A percentile compares a stretch with the other conserved stretches of the same genome.
phyloP scores from a whole-genome alignment of 31 red algal genomes.

The Bonnemaisonia californica region DNA sequence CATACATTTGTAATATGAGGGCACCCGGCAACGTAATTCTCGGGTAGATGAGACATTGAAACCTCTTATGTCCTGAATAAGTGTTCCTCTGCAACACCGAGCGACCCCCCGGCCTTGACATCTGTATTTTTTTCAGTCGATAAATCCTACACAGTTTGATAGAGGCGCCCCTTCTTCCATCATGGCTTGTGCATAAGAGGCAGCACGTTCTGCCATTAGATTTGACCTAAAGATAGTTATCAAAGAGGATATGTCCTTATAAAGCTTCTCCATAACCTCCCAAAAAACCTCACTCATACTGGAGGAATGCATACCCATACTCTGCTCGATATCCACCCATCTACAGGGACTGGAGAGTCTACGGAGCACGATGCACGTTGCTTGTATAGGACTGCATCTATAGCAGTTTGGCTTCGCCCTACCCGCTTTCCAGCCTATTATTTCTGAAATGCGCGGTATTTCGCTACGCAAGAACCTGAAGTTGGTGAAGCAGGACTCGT shows the following conservation, averaged over 20 bases:
- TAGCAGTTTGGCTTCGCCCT: neutral
- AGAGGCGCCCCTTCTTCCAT: neutral
- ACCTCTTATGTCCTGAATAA: constrained; percentile 27
- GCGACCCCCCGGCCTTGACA: constrained; percentile 23
- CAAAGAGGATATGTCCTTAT: neutral
- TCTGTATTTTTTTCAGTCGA: constrained; percentile 39
- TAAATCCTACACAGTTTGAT: constrained; percentile 25
- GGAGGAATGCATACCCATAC: constrained; percentile 17
- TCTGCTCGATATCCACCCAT: neutral
- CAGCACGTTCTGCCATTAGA: neutral
- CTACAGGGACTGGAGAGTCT: neutral
- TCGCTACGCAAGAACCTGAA: neutral
- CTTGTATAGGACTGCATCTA: neutral
- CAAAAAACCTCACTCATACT: constrained; percentile 6
- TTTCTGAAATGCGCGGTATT: neutral
- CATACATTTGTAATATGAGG: constrained; percentile 32
- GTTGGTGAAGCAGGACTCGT: neutral
- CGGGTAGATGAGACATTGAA: constrained; percentile 15
- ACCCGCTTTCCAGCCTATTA: neutral
- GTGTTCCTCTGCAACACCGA: neutral
- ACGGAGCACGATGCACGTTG: neutral
- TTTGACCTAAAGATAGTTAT: neutral
- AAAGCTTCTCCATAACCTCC: constrained; percentile 4
- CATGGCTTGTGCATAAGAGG: constrained; percentile 5
- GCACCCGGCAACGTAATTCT: constrained; percentile 37